Evolutionary conservation across 495 filamentous ascomycete genomes (phyloP), one percentile per base, ranked within the genome.

Genomic region (Penicilliopsis zonata): DNA sequence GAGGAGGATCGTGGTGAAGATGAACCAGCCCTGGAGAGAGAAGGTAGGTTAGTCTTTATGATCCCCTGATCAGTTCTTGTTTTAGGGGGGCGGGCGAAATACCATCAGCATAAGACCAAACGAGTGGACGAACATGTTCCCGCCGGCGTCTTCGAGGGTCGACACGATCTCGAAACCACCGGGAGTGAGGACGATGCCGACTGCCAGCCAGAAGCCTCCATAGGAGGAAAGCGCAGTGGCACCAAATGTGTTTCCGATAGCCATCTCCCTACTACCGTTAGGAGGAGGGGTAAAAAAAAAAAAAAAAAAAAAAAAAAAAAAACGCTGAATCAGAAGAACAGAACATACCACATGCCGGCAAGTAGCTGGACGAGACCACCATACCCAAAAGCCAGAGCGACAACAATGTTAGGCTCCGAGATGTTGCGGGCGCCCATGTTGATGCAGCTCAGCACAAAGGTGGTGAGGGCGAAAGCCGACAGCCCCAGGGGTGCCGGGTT

Each of bases 121-220:
- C 2, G 80, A 82, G 42, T 81, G 69, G 31, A 70, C 47, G 48
- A 80, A 78, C 18, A 61, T 52, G 8, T 35, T 42, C 0, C 37
- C 18, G 22, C 44, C 36, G 3, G 26, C 34, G 1, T 38, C 33
- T 4, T 27, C 20, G 13, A 60, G 43, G 2, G 44, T 33, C 0
- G 48, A 45, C 9, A 34, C 44, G 26, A 86, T 81, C 12, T 69
- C 49, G 44, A 82, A 80, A 18, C 79, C 81, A 37, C 76, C 72
- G 1, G 86, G 83, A 17, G 88, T 94, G 44, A 94, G 61, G 47
- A 93, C 70, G 62, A 96, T 84, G 44, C 71, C 90, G 51, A 82
- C 87, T 17, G 85, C 70, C 46, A 98, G 66, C 90, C 90, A 98
- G 76, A 98, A 98, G 43, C 88, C 90, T 43, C 90, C 90, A 56